Percentiles rank a stretch among this genome's conserved stretches.
These are phyloP conservation scores for Claviceps maximensis DNA, from an alignment of 2,329 filamentous ascomycete genomes.

Conservation along the genomic window DNA sequence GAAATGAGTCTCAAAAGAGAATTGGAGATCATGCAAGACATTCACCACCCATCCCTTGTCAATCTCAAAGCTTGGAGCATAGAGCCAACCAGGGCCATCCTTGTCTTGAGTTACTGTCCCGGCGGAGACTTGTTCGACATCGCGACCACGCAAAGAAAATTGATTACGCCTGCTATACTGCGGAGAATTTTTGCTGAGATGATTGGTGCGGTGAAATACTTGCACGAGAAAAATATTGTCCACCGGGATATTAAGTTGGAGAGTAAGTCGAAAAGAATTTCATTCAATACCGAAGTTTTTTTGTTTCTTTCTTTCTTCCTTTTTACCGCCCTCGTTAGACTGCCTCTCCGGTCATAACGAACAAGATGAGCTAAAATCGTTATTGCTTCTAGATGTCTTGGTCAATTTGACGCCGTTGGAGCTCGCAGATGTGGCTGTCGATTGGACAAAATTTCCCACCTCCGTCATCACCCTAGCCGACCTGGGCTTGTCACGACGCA, in stretches of 20 bases:
- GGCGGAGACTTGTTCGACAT: slow-evolving; percentile 93
- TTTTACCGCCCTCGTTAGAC: too few relatives aligned
- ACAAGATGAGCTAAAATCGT: not conserved
- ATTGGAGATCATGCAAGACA: slow-evolving; percentile 79
- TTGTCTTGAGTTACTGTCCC: slow-evolving; percentile 84
- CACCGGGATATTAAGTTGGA: slow-evolving; percentile 97
- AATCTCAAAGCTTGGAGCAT: slow-evolving; percentile 87
- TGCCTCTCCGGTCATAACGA: too few relatives aligned
- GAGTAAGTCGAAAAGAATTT: slow-evolving; percentile 50
- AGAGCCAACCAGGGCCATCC: slow-evolving; percentile 65
- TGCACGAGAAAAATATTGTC: slow-evolving; percentile 77
- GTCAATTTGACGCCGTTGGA: slow-evolving; percentile 65
- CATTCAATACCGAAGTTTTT: too few relatives aligned
- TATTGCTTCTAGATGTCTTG: slow-evolving; percentile 57
- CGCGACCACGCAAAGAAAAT: slow-evolving; percentile 56
- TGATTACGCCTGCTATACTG: slow-evolving; percentile 56
- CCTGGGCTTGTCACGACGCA: slow-evolving; percentile 74
- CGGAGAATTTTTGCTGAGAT: slow-evolving; percentile 83
- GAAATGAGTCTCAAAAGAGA: slow-evolving; percentile 91
- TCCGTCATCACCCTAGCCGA: slow-evolving; percentile 84
- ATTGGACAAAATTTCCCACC: slow-evolving; percentile 66
- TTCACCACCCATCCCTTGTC: slow-evolving; percentile 81
- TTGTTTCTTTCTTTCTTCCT: not conserved
- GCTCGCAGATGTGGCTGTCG: slow-evolving; percentile 46
- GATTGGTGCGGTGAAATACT: slow-evolving; percentile 70